These are phyloP conservation scores for Arachis monticola DNA, from an alignment of 331 rosid genomes.

Conservation along the genomic window DNA sequence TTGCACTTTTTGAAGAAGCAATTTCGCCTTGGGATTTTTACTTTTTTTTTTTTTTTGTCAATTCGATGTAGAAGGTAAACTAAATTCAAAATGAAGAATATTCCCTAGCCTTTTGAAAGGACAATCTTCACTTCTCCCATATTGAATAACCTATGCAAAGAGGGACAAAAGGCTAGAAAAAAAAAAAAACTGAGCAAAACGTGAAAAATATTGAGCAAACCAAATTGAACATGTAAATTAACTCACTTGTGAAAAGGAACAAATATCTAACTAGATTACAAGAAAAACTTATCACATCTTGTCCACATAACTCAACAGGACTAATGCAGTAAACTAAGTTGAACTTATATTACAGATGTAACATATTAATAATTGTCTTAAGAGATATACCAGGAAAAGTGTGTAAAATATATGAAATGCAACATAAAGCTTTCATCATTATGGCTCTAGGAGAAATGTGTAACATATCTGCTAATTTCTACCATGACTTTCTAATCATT, in stretches of 20 bases:
- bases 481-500: not conserved
- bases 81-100: too few species aligned
- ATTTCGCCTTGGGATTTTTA: too few species aligned
- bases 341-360: not conserved
- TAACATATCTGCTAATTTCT: constrained; percentile 23
- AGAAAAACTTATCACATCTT: not conserved
- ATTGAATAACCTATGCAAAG: too few species aligned
- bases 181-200: too few species aligned
- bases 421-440: not conserved
- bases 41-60: too few species aligned
- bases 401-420: constrained; percentile 2
- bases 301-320: not conserved
- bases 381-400: not conserved
- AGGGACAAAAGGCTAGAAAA: too few species aligned
- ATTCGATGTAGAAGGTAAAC: too few species aligned
- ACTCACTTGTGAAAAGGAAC: not conserved
- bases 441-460: constrained; percentile 3
- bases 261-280: not conserved
- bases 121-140: too few species aligned
- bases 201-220: too few species aligned
- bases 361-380: not conserved
- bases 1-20: too few species aligned
- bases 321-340: not conserved
- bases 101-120: too few species aligned
- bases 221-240: too few species aligned